These are phyloP conservation scores for Hypoxylon sp. DNA, from an alignment of 2,329 filamentous ascomycete genomes.

Conservation along the genomic window DNA sequence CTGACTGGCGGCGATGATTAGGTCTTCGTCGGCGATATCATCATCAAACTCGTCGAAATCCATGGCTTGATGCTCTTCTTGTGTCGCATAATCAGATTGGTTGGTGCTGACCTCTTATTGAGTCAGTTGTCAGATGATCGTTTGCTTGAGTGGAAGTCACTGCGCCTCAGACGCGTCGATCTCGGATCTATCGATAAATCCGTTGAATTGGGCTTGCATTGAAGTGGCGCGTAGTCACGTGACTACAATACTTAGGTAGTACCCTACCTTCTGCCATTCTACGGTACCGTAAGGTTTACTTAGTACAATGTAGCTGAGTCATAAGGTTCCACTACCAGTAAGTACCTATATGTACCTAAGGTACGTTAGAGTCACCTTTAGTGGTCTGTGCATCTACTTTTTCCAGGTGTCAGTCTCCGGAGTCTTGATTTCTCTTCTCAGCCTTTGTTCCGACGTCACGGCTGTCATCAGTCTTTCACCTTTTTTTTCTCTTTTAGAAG, in stretches of 20 bases:
- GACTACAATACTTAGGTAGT: no score
- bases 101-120: neutral
- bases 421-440: constrained; percentile 27
- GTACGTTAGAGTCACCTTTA: neutral
- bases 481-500: constrained; percentile 25
- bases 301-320: no score
- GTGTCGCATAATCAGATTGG: constrained; percentile 45
- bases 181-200: constrained; percentile 34
- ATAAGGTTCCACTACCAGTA: neutral
- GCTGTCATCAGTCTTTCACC: constrained; percentile 23
- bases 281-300: no score
- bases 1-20: constrained; percentile 73
- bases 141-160: neutral
- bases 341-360: no score
- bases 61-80: constrained; percentile 57
- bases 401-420: constrained; percentile 12
- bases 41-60: constrained; percentile 75
- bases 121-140: neutral
- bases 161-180: constrained; percentile 22
- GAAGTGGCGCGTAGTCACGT: constrained; percentile 39
- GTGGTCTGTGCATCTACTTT: constrained; percentile 1
- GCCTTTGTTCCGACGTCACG: constrained; percentile 44
- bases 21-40: constrained; percentile 75
- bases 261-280: no score
- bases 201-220: constrained; percentile 1